phyloP scores from a whole-genome alignment of 257 asterid genomes.

The Gentiana macrophylla region DNA sequence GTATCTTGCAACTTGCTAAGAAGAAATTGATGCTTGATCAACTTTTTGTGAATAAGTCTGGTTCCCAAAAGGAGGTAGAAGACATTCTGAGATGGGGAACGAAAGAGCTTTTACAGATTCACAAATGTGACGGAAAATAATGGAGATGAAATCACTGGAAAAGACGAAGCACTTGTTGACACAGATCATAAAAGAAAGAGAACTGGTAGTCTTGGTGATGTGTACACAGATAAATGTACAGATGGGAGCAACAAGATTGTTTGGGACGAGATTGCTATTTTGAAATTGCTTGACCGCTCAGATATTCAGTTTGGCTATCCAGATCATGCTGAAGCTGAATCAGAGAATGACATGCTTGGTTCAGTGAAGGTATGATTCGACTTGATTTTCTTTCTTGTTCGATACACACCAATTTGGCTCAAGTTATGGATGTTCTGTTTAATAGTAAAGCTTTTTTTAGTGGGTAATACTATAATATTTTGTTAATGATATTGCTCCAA shows the following conservation, averaged over 20 bases:
- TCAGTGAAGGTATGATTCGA: background rate
- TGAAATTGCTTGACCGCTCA: conserved; percentile 87
- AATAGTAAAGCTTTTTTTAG: too few species aligned
- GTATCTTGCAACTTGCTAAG: conserved; percentile 96
- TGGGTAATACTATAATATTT: too few species aligned
- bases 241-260: conserved; percentile 62
- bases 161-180: conserved; percentile 43
- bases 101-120: conserved; percentile 85
- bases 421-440: background rate
- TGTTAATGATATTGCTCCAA: too few species aligned
- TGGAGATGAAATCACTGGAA: conserved; percentile 37
- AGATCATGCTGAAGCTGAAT: background rate
- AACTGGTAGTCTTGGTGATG: conserved; percentile 96
- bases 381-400: too few species aligned
- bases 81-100: conserved; percentile 98
- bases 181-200: conserved; percentile 59
- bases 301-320: conserved; percentile 1
- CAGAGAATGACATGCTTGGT: background rate
- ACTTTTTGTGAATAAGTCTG: conserved; percentile 89
- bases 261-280: conserved; percentile 85
- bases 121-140: conserved; percentile 35
- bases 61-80: conserved; percentile 90
- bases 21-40: conserved; percentile 97
- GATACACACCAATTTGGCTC: background rate
- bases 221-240: conserved; percentile 80